These are phyloP conservation scores for Apiospora pterosperma DNA, from an alignment of 2,329 filamentous ascomycete species.

Conservation along the genomic window DNA sequence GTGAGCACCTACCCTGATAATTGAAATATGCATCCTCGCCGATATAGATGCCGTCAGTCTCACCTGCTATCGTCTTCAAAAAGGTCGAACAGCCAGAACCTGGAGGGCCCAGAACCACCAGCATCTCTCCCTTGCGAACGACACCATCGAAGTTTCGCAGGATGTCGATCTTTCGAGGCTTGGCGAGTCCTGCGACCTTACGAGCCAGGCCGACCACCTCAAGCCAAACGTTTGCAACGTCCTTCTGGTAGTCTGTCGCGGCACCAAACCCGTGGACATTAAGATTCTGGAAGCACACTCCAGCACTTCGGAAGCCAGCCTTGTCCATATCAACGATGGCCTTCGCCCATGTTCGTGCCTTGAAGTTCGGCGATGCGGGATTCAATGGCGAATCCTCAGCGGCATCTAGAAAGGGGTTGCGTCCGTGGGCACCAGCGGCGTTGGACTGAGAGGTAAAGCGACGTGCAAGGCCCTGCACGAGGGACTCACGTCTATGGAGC, in stretches of 20 bases:
- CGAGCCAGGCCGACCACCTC: constrained; percentile 41
- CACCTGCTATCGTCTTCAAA: constrained; percentile 76
- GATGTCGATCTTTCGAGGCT: constrained; percentile 38
- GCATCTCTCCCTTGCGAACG: constrained; percentile 49
- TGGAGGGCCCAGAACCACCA: constrained; percentile 56
- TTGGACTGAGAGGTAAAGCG: constrained; percentile 49
- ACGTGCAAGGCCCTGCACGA: constrained; percentile 54
- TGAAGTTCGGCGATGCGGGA: constrained; percentile 51
- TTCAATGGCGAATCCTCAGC: constrained; percentile 49
- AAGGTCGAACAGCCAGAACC: constrained; percentile 74
- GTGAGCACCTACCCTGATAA: constrained; percentile 61
- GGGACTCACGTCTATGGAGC: constrained; percentile 46
- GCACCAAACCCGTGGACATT: constrained; percentile 66
- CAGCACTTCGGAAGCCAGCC: constrained; percentile 59
- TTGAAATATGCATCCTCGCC: constrained; percentile 69
- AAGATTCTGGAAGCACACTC: constrained; percentile 64
- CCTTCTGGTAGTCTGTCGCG: constrained; percentile 68
- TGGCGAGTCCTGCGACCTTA: constrained; percentile 48
- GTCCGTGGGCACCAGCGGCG: constrained; percentile 25
- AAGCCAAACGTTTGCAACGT: constrained; percentile 60
- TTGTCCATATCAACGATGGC: constrained; percentile 50
- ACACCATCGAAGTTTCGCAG: constrained; percentile 45
- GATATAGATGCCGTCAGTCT: constrained; percentile 73
- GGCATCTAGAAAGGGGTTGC: constrained; percentile 48
- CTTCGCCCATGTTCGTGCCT: constrained; percentile 56